Percentiles rank a stretch among this genome's conserved stretches.
These are phyloP conservation scores for Alternaria sp. DNA, from an alignment of 2,329 filamentous ascomycete genomes.

Conservation along the genomic window DNA sequence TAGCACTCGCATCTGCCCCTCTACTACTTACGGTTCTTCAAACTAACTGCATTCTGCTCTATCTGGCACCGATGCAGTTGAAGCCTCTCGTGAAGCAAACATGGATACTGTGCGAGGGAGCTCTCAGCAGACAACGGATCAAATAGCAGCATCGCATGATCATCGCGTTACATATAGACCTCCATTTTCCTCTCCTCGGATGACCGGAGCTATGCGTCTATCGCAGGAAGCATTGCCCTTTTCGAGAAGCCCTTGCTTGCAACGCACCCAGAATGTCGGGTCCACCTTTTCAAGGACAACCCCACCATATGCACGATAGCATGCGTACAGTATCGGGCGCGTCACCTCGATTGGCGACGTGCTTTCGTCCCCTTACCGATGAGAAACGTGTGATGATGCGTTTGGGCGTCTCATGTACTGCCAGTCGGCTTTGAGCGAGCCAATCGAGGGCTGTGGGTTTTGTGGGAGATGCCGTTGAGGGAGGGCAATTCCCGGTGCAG, in stretches of 20 bases:
- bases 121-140: neutral
- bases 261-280: neutral
- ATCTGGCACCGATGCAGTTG: neutral
- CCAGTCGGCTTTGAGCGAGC: neutral
- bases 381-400: neutral
- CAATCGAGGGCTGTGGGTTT: neutral
- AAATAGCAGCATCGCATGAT: neutral
- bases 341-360: neutral
- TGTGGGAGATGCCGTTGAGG: neutral
- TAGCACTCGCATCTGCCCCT: neutral
- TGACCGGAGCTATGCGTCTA: neutral
- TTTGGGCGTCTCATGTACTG: neutral
- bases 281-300: neutral
- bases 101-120: neutral
- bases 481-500: neutral
- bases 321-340: neutral
- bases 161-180: neutral
- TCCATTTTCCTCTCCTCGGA: neutral
- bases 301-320: neutral
- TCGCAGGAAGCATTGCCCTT: neutral
- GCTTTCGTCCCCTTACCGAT: neutral
- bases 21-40: neutral
- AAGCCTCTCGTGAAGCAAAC: neutral
- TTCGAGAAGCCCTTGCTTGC: neutral
- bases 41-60: neutral